A percentile compares a stretch with the other conserved stretches of the same genome.
phyloP scores from a whole-genome alignment of 2,329 filamentous ascomycete species.

The Colletotrichum sp. region DNA sequence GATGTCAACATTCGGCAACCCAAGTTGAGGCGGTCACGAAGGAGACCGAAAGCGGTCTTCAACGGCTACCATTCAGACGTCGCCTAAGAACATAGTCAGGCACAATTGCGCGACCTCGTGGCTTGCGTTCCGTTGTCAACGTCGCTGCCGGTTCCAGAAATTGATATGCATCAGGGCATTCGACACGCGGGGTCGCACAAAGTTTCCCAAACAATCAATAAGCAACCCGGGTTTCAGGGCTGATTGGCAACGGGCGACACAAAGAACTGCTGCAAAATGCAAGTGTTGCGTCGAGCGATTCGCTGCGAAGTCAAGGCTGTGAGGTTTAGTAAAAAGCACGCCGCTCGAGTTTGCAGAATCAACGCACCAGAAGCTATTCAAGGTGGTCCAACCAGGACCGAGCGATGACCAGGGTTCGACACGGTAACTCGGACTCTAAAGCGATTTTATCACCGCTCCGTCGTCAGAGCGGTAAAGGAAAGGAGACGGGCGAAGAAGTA shows the following conservation, averaged over 20 bases:
- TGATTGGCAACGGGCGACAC: not conserved
- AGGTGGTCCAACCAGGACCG: slow-evolving; percentile 3
- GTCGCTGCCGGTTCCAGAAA: not conserved
- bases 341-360: not conserved
- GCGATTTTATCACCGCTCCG: not conserved
- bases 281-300: not conserved
- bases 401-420: slow-evolving; percentile 5
- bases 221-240: not conserved
- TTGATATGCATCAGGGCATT: not conserved
- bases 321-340: not conserved
- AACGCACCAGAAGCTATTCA: not conserved
- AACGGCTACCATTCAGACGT: not conserved
- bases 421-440: not conserved
- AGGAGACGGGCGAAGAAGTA: not conserved
- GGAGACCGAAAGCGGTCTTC: not conserved
- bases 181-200: not conserved
- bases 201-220: not conserved
- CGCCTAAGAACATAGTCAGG: not conserved
- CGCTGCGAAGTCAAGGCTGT: not conserved
- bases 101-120: not conserved
- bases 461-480: slow-evolving; percentile 9
- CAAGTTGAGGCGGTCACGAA: not conserved
- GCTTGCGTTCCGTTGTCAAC: not conserved
- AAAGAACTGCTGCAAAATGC: not conserved
- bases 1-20: not conserved